Evolutionary conservation across 192 early-diverging fungal species (phyloP).

Genomic region (Mycoemilia scoparia): DNA sequence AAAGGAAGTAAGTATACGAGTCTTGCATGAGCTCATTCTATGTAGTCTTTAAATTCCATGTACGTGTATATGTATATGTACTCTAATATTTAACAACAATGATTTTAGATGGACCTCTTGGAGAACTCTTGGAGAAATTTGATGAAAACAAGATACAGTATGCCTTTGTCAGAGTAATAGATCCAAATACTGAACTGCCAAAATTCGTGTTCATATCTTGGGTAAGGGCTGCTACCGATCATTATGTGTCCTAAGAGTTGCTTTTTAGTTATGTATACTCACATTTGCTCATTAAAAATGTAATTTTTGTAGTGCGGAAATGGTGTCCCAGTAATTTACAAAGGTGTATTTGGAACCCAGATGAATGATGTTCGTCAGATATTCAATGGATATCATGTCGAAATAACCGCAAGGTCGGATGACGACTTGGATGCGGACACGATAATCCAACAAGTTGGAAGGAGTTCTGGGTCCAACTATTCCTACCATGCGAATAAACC

Average conservation of each 20-base stretch:
- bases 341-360: slow-evolving; percentile 72
- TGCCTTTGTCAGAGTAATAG: slow-evolving; percentile 64
- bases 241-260: slow-evolving; percentile 4
- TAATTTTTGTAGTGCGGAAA: too few species aligned
- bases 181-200: slow-evolving; percentile 66
- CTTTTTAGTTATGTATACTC: slow-evolving; percentile 2
- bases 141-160: slow-evolving; percentile 77
- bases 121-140: slow-evolving; percentile 84
- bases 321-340: slow-evolving; percentile 78
- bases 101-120: slow-evolving; percentile 47
- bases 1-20: slow-evolving; percentile 29
- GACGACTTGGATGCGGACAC: slow-evolving; percentile 60
- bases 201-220: slow-evolving; percentile 88
- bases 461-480: slow-evolving; percentile 81
- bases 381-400: slow-evolving; percentile 53
- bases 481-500: slow-evolving; percentile 35
- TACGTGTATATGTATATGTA: too few species aligned
- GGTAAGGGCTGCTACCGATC: too few species aligned
- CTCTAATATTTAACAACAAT: too few species aligned
- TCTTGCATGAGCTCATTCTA: neutral
- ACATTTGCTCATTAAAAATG: slow-evolving; percentile 11
- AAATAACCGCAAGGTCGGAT: slow-evolving; percentile 69
- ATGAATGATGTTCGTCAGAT: slow-evolving; percentile 56
- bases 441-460: slow-evolving; percentile 72
- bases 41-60: neutral